Evolutionary conservation across 2,329 filamentous ascomycete genomes (phyloP), one percentile per base, ranked within the genome.

Genomic region (Aspergillus tamarii): DNA sequence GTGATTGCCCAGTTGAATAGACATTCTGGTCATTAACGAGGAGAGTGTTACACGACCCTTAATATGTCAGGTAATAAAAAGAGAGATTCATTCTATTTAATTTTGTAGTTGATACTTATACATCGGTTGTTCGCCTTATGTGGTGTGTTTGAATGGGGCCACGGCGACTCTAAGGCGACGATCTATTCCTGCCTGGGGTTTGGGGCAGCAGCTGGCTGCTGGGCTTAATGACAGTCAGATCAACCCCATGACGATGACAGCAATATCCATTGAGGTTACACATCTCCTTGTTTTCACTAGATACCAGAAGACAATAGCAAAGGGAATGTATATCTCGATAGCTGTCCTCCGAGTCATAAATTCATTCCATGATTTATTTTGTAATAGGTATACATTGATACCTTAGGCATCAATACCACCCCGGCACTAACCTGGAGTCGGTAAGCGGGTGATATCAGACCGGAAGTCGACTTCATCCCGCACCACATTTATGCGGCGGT

Each of bases 381-480:
- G 26, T 21, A 26, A n/a, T 4, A 5, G 19, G 50, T 21, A 30
- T 10, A 1, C 0, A 2, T 1, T 4, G 52, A 28, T 65, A 67
- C 67, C 67, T 70, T 46, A 70, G 67, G 65, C 67, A 53, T 0
- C 14, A 9, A 52, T 36, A 8, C 36, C n/a, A 23, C 48, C 45
- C 45, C 41, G 53, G 57, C 60, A 50, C 41, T 64, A 64, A 59
- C 19, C 60, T 59, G 48, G 21, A 54, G 52, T 45, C n/a, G 45
- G 61, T 64, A 64, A 67, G 61, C 63, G 65, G 65, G 63, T 69
- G 67, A 70, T 69, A 69, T 69, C 69, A 70, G 64, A 61, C 60
- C 60, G 61, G 60, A 61, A 56, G 58, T 63, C 57, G 61, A 71
- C 69, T 66, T 72, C 67, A 70, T 70, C 70, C 69, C 67, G 64